Base-by-base conservation (phyloP, 345 rosid genomes). In the Hibiscus trionum region DNA sequence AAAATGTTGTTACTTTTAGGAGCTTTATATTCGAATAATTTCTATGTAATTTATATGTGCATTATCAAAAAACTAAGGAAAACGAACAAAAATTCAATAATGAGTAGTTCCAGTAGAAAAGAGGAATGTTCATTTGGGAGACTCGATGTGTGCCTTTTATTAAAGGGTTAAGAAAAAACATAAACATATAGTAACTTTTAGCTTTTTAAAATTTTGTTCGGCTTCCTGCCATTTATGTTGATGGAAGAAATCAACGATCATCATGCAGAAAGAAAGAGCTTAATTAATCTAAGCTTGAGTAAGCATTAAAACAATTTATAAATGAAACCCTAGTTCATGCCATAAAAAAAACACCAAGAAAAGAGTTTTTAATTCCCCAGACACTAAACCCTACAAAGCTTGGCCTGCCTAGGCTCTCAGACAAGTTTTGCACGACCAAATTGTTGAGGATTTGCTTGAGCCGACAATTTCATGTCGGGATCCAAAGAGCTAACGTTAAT, bases 381-480 rank as follows among this genome's bases (percentile, higher is more conserved):
- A 61, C 46, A 44, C 46, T 59, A 71, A 56, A 58, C 66, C 58
- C 56, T 42, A 60, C 44, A 62, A 27, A 46, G 58, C 68, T 15
- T 8, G 44, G 44, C 67, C n/a, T 60, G 59, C 44, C 61, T 9
- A 52, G 44, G 16, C 29, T 2, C 31, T 72, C 19, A 61, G 59
- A 61, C 68, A 61, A 72, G 58, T 62, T 72, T 49, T 16, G 68
- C 56, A 4, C 62, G 71, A 58, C 81, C 80, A 66, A 75, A 75
- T 8, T 72, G 76, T 66, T 77, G 77, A 70, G 49, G 72, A 19
- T 66, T 33, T 19, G 75, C 53, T 37, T 75, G 77, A 19, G 60
- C 66, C 26, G 78, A 75, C 26, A 78, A 73, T 73, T 82, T 74
- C 47, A 67, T 47, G 60, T 72, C 81, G 14, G 75, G 61, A 17